These are phyloP conservation scores for Citrullus mucosospermus DNA, from an alignment of 306 rosid genomes.

Conservation along the genomic window DNA sequence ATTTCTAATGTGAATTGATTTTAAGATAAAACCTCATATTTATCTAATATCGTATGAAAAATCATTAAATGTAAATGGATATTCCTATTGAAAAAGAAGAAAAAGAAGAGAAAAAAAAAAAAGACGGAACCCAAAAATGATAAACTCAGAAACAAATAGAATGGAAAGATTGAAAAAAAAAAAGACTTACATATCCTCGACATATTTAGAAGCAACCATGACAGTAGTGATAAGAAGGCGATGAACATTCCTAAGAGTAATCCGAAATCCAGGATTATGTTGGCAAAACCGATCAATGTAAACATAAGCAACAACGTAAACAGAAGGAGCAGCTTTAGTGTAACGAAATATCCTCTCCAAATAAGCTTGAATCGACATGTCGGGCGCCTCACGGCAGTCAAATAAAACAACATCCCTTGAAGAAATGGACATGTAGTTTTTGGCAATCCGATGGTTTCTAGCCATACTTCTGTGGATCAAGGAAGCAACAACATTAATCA, in stretches of 20 bases:
- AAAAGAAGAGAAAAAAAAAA: no score
- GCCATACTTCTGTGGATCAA: constrained; percentile 77
- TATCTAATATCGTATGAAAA: no score
- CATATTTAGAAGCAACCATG: constrained; percentile 91
- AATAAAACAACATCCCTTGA: constrained; percentile 22
- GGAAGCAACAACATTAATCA: constrained; percentile 65
- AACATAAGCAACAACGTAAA: constrained; percentile 84
- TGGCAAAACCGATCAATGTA: constrained; percentile 86
- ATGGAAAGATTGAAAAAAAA: no score
- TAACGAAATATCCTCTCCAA: constrained; percentile 77
- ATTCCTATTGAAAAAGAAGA: no score
- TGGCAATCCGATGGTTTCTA: constrained; percentile 57
- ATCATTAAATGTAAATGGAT: no score
- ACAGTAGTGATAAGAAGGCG: constrained; percentile 80
- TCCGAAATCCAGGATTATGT: constrained; percentile 45
- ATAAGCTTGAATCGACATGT: constrained; percentile 56
- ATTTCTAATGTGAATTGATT: no score
- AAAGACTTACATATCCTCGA: constrained; percentile 73
- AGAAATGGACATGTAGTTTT: constrained; percentile 13
- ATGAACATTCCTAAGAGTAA: constrained; percentile 61
- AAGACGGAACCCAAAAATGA: no score
- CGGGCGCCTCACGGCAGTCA: constrained; percentile 66
- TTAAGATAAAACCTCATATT: no score
- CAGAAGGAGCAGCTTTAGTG: constrained; percentile 78
- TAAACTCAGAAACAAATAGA: no score